Conservation (phyloP, 305 asterid genomes). For the Ajuga reptans region DNA sequence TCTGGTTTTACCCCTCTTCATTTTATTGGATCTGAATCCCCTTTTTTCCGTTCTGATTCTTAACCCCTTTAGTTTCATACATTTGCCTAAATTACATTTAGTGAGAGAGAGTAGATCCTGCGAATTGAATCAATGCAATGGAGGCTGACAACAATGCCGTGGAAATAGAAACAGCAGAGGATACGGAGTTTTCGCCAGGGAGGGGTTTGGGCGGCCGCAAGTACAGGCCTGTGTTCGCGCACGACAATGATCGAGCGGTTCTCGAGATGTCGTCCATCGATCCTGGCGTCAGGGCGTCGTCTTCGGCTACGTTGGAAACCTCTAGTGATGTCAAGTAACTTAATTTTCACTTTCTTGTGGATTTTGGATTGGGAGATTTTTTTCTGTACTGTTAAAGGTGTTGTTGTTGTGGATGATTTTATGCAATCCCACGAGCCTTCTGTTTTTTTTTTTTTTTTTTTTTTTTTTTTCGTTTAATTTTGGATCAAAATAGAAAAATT, state of each 20-base stretch:
- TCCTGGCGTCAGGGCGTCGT: conserved; percentile 39
- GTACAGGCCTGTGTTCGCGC: conserved; percentile 81
- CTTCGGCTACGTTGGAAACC: conserved; percentile 35
- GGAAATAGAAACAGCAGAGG: conserved; percentile 56
- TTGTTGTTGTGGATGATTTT: not conserved
- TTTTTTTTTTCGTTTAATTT: not conserved
- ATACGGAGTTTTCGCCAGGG: conserved; percentile 45
- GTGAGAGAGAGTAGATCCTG: conserved; percentile 27
- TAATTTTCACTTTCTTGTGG: not conserved
- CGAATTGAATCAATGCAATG: conserved; percentile 40
- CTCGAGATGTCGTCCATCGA: conserved; percentile 78
- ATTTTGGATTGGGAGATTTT: conserved; percentile 16
- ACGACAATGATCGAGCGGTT: conserved; percentile 73
- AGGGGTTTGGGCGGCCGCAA: conserved; percentile 64
- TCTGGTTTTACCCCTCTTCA: not conserved
- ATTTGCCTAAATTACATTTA: not conserved
- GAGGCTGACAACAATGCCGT: conserved; percentile 38
- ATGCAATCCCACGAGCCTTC: not conserved
- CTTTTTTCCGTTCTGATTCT: not conserved
- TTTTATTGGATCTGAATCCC: conserved; percentile 34
- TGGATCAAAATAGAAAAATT: not conserved
- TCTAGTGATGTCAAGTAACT: conserved; percentile 47
- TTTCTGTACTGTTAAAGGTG: not conserved
- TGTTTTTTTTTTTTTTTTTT: not conserved
- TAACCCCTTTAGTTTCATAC: conserved; percentile 11